Base-by-base conservation (phyloP, 371 early-diverging fungal genomes). In the Lichtheimia ornata region DNA sequence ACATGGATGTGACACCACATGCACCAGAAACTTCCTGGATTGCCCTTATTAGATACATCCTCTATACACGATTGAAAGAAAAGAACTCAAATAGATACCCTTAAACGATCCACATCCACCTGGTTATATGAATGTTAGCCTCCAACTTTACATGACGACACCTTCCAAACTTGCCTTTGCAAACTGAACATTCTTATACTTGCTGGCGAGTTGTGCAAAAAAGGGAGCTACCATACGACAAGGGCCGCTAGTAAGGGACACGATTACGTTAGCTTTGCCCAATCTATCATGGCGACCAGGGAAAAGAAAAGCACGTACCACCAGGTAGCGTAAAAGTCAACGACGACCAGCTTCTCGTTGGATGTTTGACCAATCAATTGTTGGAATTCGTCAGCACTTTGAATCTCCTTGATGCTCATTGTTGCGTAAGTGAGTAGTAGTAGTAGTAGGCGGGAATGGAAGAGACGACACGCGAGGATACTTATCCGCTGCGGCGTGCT, bases 141-240 rank as follows among this genome's bases (percentile, higher is more conserved):
- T 35, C 11, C 35, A 35, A 35, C 11, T 9, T 35, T 9, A 11
- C 22, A 35, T 11, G 11, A 35, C 9, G 6, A 35, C 9, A 6
- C 1, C 30, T 30, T 9, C 35, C 11, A 9, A 35, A 35, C 35
- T 35, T 74, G 81, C 85, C 72, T 88, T 87, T 58, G 81, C 70
- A 66, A 89, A 89, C 17, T 66, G 65, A 11, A 77, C 85, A 53
- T 86, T 65, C 22, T 60, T 66, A 56, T 83, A 84, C 47, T 80
- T 77, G 35, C 71, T 60, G 7, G 85, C 71, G 14, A 90, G 74
- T 71, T 84, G 76, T 18, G 71, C 70, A 61, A 77, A 82, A 20
- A 84, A 65, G 27, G 88, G 88, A 20, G 83, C 79, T 63, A 87
- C 84, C 67, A 71, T 73, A 54, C 73, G 79, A 61, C 88, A 87